Evolutionary conservation across 495 filamentous ascomycete species (phyloP).

Genomic region (Trichoderma erinaceum): DNA sequence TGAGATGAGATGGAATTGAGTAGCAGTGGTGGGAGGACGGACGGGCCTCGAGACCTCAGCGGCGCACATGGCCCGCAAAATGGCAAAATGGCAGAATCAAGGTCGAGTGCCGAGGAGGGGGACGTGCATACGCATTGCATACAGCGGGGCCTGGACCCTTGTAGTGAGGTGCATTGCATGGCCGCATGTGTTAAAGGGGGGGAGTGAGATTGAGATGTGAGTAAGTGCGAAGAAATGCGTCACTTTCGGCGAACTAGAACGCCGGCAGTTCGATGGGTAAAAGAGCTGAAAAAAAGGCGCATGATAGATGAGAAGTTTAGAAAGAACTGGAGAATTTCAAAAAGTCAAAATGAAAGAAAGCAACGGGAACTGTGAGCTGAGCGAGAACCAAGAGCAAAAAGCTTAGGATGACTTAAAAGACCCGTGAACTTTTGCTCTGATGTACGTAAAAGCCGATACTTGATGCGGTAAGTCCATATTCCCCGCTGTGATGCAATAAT

Average conservation of each 20-base stretch:
- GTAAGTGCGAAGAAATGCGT: neutral
- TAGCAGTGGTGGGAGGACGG: neutral
- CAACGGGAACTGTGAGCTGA: neutral
- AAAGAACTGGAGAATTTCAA: neutral
- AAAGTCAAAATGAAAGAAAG: neutral
- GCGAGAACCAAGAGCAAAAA: too few relatives aligned
- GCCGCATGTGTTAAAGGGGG: neutral
- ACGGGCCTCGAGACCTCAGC: neutral
- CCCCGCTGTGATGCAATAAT: conserved; percentile 11
- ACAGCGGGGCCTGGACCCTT: neutral
- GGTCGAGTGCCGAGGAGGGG: neutral
- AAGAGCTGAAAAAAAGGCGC: neutral
- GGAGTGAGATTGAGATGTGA: neutral
- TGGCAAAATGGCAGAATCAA: neutral
- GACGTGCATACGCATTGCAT: conserved; percentile 5
- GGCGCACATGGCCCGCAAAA: neutral
- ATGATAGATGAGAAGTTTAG: too few relatives aligned
- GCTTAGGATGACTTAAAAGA: too few relatives aligned
- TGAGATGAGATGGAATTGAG: neutral
- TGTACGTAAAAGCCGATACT: neutral
- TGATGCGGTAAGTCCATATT: conserved; percentile 8
- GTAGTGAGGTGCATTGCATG: conserved; percentile 12
- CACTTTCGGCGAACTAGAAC: neutral
- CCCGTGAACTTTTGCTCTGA: neutral
- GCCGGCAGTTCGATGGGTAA: neutral